phyloP scores from a whole-genome alignment of 2,329 filamentous ascomycete genomes.

The Fusarium protoensiforme region DNA sequence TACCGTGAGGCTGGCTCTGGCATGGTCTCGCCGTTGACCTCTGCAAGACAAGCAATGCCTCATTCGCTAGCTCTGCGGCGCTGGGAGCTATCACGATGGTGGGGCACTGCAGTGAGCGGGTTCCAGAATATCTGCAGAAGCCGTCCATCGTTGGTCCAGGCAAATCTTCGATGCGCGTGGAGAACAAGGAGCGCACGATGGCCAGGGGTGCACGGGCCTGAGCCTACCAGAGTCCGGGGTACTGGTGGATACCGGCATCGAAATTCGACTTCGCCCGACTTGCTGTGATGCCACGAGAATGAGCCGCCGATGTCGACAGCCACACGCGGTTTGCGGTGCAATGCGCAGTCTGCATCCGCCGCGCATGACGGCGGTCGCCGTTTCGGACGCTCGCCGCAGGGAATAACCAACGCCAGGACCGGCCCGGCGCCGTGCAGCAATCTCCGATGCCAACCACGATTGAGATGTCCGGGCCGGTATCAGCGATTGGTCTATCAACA shows the following conservation, averaged over 20 bases:
- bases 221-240: conserved; percentile 23
- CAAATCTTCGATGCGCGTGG: conserved; percentile 8
- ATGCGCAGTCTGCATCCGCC: conserved; percentile 1
- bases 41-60: conserved; percentile 6
- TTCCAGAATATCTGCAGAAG: conserved; percentile 43
- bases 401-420: conserved; percentile 19
- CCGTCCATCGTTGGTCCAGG: conserved; percentile 21
- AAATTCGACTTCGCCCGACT: conserved; percentile 16
- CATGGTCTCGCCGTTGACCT: neutral
- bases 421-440: conserved; percentile 35
- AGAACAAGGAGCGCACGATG: conserved; percentile 12
- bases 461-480: conserved; percentile 33
- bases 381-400: conserved; percentile 27
- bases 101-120: conserved; percentile 25
- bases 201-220: conserved; percentile 25
- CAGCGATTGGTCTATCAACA: conserved; percentile 1
- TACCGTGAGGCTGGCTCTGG: neutral
- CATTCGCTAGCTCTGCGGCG: conserved; percentile 14
- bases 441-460: conserved; percentile 1
- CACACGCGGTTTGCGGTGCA: conserved; percentile 10
- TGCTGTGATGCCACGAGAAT: conserved; percentile 28
- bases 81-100: conserved; percentile 26
- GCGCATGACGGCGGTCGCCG: conserved; percentile 28
- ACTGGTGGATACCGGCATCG: conserved; percentile 15
- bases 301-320: conserved; percentile 27